These are phyloP conservation scores for Didymella pomorum DNA, from an alignment of 2,329 filamentous ascomycete species.

Conservation along the genomic window DNA sequence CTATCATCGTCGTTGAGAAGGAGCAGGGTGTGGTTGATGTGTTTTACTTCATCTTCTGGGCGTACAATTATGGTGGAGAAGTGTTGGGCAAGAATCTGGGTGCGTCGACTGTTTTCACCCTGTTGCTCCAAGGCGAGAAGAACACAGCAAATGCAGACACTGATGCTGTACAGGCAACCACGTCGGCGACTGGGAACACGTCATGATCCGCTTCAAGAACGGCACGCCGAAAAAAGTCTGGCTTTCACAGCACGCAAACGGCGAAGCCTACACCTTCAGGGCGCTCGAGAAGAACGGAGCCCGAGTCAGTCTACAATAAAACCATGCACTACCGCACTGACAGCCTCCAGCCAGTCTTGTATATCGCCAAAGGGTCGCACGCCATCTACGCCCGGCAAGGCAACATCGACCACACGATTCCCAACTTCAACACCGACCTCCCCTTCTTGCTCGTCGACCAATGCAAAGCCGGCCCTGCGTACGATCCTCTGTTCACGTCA, in stretches of 20 bases:
- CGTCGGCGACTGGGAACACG: conserved; percentile 68
- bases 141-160: no score
- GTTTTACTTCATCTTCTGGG: conserved; percentile 68
- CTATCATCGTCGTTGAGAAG: conserved; percentile 65
- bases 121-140: no score
- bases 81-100: conserved; percentile 53
- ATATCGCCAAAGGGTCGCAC: no score
- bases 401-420: no score
- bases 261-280: conserved; percentile 55
- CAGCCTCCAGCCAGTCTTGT: no score
- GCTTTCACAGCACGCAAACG: conserved; percentile 67
- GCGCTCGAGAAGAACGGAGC: conserved; percentile 58
- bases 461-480: no score
- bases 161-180: conserved; percentile 55
- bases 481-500: no score
- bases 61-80: conserved; percentile 60
- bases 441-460: no score
- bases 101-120: conserved; percentile 2
- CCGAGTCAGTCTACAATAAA: no score
- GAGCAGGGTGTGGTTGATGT: conserved; percentile 61
- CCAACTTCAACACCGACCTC: no score
- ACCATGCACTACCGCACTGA: no score
- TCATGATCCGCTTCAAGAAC: conserved; percentile 66
- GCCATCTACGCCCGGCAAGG: no score
- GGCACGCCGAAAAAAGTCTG: conserved; percentile 58